Percentiles rank a stretch among this genome's conserved stretches.
These are phyloP conservation scores for Clavispora asparagi DNA, from an alignment of 805 yeast species.

Conservation along the genomic window DNA sequence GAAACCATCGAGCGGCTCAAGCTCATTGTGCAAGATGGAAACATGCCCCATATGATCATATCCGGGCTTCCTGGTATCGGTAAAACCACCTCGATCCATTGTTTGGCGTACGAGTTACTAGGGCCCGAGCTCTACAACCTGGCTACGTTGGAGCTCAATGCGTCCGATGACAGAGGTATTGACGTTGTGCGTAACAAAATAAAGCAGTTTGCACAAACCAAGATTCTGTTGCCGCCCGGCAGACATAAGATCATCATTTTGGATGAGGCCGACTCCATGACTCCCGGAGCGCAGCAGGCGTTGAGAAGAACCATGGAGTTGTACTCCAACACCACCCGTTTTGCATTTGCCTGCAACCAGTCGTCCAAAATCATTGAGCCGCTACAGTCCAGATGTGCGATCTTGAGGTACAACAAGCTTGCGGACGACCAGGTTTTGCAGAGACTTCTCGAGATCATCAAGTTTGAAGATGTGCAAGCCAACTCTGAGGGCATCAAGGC, in stretches of 20 bases:
- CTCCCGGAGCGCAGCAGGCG: slow-evolving; percentile 96
- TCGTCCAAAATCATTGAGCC: slow-evolving; percentile 95
- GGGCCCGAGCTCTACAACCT: slow-evolving; percentile 63
- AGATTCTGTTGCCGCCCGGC: slow-evolving; percentile 80
- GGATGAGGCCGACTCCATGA: slow-evolving; percentile 96
- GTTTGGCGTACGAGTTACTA: slow-evolving; percentile 79
- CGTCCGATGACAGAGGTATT: slow-evolving; percentile 96
- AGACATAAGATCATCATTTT: slow-evolving; percentile 88
- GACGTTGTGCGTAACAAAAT: slow-evolving; percentile 93
- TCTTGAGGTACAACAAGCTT: slow-evolving; percentile 74
- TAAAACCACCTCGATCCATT: slow-evolving; percentile 88
- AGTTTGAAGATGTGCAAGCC: slow-evolving; percentile 66
- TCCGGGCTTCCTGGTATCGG: slow-evolving; percentile 98
- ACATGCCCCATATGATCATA: slow-evolving; percentile 94
- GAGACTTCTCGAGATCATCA: slow-evolving; percentile 65
- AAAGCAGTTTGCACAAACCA: slow-evolving; percentile 94
- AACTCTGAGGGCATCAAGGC: slow-evolving; percentile 92
- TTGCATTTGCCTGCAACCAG: slow-evolving; percentile 98
- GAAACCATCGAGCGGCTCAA: slow-evolving; percentile 83
- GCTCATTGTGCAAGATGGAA: slow-evolving; percentile 86
- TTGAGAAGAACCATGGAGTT: slow-evolving; percentile 92
- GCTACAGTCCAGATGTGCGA: slow-evolving; percentile 93
- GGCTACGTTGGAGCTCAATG: slow-evolving; percentile 90
- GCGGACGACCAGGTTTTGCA: slow-evolving; percentile 80
- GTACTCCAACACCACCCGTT: slow-evolving; percentile 91